Percentiles rank a stretch among this genome's conserved stretches.
Evolutionary conservation across 2,329 filamentous ascomycete genomes (phyloP).

Genomic region (Hortaea werneckii): DNA sequence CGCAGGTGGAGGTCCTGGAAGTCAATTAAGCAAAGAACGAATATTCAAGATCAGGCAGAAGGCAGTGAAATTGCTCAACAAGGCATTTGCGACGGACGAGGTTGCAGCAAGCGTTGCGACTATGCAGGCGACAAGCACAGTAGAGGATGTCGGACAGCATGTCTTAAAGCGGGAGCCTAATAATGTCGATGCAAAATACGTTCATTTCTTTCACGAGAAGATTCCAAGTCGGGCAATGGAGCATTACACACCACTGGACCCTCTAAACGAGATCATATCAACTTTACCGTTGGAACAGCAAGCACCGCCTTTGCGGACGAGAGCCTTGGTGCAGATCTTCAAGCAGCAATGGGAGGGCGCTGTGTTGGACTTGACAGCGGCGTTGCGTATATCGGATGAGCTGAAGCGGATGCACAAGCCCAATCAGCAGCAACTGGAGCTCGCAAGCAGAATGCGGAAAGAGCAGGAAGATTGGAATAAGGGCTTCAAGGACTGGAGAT

Average conservation of each 20-base stretch:
- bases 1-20: constrained; percentile 41
- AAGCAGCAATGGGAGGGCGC: constrained; percentile 65
- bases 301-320: constrained; percentile 58
- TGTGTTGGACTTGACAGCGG: constrained; percentile 58
- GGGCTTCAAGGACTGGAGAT: constrained; percentile 37
- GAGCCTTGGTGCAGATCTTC: constrained; percentile 64
- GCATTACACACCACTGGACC: constrained; percentile 57
- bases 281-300: constrained; percentile 55
- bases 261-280: constrained; percentile 57
- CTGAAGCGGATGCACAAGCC: constrained; percentile 33
- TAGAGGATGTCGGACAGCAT: constrained; percentile 65
- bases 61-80: constrained; percentile 65
- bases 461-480: constrained; percentile 27
- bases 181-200: constrained; percentile 67
- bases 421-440: constrained; percentile 42
- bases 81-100: constrained; percentile 72
- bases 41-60: constrained; percentile 72
- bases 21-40: constrained; percentile 64
- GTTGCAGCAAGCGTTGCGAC: constrained; percentile 73
- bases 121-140: constrained; percentile 68
- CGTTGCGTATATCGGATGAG: constrained; percentile 46
- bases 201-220: constrained; percentile 91
- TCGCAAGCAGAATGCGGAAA: constrained; percentile 35
- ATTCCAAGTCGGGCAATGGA: constrained; percentile 66
- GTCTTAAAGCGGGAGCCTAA: constrained; percentile 61